phyloP scores from a whole-genome alignment of 2,329 filamentous ascomycete genomes.

The Colletotrichum salicis region DNA sequence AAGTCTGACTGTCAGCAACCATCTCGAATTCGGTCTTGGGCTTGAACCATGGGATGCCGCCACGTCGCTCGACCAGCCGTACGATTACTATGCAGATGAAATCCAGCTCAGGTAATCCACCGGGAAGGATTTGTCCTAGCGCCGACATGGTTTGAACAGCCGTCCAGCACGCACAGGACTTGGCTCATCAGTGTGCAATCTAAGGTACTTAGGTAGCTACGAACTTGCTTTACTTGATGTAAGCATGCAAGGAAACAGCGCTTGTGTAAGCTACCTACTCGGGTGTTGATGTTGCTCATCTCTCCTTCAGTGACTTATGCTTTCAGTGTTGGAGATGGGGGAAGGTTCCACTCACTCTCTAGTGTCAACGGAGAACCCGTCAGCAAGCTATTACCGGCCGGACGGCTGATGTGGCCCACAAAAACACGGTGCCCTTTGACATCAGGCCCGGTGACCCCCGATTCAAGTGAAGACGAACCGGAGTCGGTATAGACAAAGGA shows the following conservation, averaged over 20 bases:
- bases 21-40: slow-evolving; percentile 7
- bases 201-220: not conserved
- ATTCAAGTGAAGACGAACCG: not conserved
- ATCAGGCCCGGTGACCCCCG: not conserved
- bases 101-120: slow-evolving; percentile 2
- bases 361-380: not conserved
- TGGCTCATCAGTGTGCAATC: not conserved
- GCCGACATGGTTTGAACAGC: not conserved
- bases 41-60: slow-evolving; percentile 7
- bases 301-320: not conserved
- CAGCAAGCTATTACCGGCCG: not conserved
- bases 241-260: not conserved
- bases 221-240: not conserved
- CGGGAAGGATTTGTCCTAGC: not conserved
- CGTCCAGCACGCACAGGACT: not conserved
- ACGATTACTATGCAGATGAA: not conserved
- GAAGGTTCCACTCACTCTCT: not conserved
- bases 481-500: not conserved
- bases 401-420: not conserved
- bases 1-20: not conserved
- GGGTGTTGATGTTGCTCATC: not conserved
- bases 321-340: not conserved
- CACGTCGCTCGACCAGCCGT: slow-evolving; percentile 26
- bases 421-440: not conserved
- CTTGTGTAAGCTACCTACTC: not conserved